Conservation (phyloP, 2,329 filamentous ascomycete species). For the Geoglossum cookeanum region DNA sequence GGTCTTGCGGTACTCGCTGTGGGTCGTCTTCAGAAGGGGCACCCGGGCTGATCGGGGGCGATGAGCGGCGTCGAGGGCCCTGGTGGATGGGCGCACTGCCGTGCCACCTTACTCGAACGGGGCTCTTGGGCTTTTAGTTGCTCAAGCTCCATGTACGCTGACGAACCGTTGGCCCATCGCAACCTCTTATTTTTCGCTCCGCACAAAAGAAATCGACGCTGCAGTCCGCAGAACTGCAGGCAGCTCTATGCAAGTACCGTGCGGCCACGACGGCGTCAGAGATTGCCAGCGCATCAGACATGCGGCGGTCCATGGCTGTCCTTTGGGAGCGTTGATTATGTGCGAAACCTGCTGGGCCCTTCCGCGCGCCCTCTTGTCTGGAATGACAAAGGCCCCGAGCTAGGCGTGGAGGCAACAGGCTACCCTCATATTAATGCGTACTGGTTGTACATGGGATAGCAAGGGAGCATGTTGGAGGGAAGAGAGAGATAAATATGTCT, state of each 20-base stretch:
- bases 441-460: neutral
- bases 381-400: neutral
- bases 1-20: too few relatives aligned
- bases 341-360: neutral
- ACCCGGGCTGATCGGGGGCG: too few relatives aligned
- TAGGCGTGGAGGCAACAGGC: neutral
- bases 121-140: too few relatives aligned
- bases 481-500: neutral
- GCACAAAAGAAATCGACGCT: neutral
- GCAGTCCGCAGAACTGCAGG: neutral
- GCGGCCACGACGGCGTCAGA: neutral
- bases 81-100: too few relatives aligned
- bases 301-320: neutral
- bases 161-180: too few relatives aligned
- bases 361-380: neutral
- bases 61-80: too few relatives aligned
- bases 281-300: slow-evolving; percentile 1
- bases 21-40: too few relatives aligned
- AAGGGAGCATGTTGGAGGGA: neutral
- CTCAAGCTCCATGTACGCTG: too few relatives aligned
- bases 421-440: neutral
- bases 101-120: too few relatives aligned
- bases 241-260: neutral
- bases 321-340: neutral
- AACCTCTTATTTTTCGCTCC: neutral